These are phyloP conservation scores for Microsporum audouinii DNA, from an alignment of 2,329 filamentous ascomycete species.

Conservation along the genomic window DNA sequence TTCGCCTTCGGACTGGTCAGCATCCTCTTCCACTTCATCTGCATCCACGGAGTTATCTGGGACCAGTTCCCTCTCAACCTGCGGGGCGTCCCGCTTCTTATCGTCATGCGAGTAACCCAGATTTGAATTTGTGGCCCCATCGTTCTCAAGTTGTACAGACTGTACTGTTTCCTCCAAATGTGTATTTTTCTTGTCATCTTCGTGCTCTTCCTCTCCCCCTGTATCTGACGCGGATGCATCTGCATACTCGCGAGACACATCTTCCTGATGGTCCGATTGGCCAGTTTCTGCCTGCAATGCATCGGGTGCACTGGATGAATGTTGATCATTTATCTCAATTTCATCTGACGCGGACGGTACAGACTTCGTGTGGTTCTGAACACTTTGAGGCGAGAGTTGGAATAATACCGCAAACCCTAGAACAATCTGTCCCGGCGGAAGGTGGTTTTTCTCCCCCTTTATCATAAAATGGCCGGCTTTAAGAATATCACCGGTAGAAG, in stretches of 20 bases:
- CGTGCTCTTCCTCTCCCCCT: neutral
- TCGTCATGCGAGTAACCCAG: neutral
- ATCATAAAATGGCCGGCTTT: conserved; percentile 68
- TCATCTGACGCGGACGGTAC: conserved; percentile 25
- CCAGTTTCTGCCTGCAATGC: neutral
- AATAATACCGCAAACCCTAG: conserved; percentile 84
- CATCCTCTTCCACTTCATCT: neutral
- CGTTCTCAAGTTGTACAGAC: neutral
- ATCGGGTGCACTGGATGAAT: neutral
- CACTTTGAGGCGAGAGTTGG: conserved; percentile 77
- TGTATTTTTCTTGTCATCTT: neutral
- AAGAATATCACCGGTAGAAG: conserved; percentile 67
- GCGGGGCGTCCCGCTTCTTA: neutral
- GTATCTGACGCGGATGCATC: neutral
- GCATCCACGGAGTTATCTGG: neutral
- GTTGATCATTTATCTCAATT: neutral
- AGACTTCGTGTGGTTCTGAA: conserved; percentile 67
- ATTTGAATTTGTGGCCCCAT: neutral
- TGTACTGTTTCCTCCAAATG: neutral
- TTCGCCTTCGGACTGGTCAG: conserved; percentile 5
- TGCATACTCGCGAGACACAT: neutral
- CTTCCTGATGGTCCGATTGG: neutral
- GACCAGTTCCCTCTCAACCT: neutral
- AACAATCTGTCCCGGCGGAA: conserved; percentile 76
- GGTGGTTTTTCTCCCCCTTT: conserved; percentile 76